Base-by-base conservation (phyloP, 257 asterid genomes). In the Nicotiana knightiana region DNA sequence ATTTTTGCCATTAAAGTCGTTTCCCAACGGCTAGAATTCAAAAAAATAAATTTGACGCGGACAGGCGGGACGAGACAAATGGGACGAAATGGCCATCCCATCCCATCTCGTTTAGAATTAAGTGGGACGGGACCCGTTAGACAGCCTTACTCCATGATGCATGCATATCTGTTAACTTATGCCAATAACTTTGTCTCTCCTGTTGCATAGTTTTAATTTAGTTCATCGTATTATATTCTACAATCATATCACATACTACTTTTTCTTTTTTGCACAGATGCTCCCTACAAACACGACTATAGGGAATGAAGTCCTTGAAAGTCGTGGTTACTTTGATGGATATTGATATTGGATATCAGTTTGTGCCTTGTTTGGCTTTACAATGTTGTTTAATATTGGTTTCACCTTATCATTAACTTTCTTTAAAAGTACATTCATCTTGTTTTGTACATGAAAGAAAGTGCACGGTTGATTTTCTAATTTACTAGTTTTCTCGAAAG, bases 281-380 rank as follows among this genome's bases (percentile, higher is more conserved):
- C 68, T 73, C 67, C 28, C 85, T 7, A 87, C 89, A 77, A 89
- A 89, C 79, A 86, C 78, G 78, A 91, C 92, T 48, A 35, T 91
- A 79, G 96, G 94, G 37, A 82, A 77, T 26, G 89, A 87, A 84
- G 82, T 87, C 24, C 96, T 93, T 84, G 87, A 79, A 65, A 80
- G 37, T 76, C 96, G 89, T 18, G 96, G 96, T 15, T 67, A 85
- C 86, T 90, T 85, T 80, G 84, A 85, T 32, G 89, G 84, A 79
- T 30, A 88, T 78, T 26, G 86, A 13, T 86, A 85, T 63, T 93
- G 97, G 97, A 21, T 89, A 77, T 89, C 94, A 48, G 77, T 93
- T 58, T 90, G 86, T 59, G 96, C 93, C 67, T 85, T 93, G 37
- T 76, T 89, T 48, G 93, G 96, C 32, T 73, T 90, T 46, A 58